Evolutionary conservation across 2,329 filamentous ascomycete species (phyloP).

Genomic region (Ophiocordyceps camponoti-rufipedis): DNA sequence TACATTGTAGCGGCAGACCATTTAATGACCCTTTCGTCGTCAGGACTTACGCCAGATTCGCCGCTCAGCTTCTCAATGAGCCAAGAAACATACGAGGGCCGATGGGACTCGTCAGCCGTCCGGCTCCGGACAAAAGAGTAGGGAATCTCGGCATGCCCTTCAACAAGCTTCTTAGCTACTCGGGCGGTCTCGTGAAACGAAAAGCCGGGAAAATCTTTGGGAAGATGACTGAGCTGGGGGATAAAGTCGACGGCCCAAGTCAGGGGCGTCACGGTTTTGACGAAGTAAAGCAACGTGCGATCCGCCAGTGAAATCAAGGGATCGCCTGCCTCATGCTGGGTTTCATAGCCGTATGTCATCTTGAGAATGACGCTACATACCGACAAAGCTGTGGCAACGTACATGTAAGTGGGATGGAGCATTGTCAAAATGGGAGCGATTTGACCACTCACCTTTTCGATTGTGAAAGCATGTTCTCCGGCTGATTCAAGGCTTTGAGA

Average conservation of each 20-base stretch:
- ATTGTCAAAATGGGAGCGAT: no score
- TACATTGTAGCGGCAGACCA: conserved; percentile 2
- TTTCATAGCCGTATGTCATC: conserved; percentile 12
- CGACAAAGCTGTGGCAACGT: no score
- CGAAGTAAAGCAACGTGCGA: conserved; percentile 12
- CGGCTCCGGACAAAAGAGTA: neutral
- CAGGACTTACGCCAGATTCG: neutral
- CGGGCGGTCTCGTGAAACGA: neutral
- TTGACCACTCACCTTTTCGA: no score
- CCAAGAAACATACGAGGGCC: neutral
- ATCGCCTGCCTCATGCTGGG: conserved; percentile 11
- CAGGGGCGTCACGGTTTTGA: conserved; percentile 10
- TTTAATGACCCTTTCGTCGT: conserved; percentile 1
- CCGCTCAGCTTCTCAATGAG: neutral
- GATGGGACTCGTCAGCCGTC: neutral
- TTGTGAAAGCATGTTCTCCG: no score
- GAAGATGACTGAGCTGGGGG: neutral
- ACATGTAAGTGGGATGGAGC: no score
- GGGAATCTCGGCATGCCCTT: neutral
- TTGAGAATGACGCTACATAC: neutral
- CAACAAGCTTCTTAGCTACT: neutral
- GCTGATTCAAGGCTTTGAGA: no score
- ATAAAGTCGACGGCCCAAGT: conserved; percentile 13
- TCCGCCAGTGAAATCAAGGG: conserved; percentile 12
- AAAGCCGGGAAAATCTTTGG: neutral